Conservation (phyloP, 768 basidiomycete genomes). For the Sarcodon sp. region DNA sequence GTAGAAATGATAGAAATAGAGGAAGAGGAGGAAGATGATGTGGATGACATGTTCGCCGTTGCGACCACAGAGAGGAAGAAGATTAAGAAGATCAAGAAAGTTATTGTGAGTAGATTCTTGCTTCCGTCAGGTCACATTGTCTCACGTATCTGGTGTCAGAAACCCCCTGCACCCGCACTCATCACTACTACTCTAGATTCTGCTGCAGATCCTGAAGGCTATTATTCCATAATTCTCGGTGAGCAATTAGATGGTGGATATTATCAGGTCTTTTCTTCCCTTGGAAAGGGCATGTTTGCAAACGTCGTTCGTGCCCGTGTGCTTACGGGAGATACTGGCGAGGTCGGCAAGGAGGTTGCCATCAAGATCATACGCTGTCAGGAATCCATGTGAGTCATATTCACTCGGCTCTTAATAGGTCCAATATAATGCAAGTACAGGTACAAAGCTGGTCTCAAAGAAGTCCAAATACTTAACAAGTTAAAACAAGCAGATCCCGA, state of each 20-base stretch:
- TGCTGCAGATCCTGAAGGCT: conserved; percentile 89
- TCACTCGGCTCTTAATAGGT: not conserved
- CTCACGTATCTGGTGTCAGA: conserved; percentile 17
- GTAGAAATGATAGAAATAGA: conserved; percentile 33
- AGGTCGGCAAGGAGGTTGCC: conserved; percentile 68
- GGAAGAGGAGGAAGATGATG: conserved; percentile 70
- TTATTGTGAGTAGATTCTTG: conserved; percentile 26
- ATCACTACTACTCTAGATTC: conserved; percentile 76
- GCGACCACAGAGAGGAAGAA: conserved; percentile 34
- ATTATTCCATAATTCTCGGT: conserved; percentile 88
- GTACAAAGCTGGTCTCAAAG: conserved; percentile 92
- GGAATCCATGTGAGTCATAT: conserved; percentile 77
- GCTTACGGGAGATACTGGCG: conserved; percentile 45
- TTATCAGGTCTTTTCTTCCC: conserved; percentile 87
- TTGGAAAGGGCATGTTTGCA: conserved; percentile 99
- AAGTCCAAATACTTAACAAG: conserved; percentile 80
- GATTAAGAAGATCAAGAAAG: conserved; percentile 42
- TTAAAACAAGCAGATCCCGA: conserved; percentile 84
- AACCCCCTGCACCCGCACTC: conserved; percentile 43
- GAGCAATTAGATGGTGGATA: conserved; percentile 87
- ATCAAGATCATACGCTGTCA: conserved; percentile 96
- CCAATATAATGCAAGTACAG: conserved; percentile 23
- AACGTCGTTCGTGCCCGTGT: conserved; percentile 88
- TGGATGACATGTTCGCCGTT: conserved; percentile 94
- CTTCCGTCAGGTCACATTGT: not conserved